Base-by-base conservation (phyloP, 352 stramenopile genomes). In the Thalassiosira livingstoniorum region DNA sequence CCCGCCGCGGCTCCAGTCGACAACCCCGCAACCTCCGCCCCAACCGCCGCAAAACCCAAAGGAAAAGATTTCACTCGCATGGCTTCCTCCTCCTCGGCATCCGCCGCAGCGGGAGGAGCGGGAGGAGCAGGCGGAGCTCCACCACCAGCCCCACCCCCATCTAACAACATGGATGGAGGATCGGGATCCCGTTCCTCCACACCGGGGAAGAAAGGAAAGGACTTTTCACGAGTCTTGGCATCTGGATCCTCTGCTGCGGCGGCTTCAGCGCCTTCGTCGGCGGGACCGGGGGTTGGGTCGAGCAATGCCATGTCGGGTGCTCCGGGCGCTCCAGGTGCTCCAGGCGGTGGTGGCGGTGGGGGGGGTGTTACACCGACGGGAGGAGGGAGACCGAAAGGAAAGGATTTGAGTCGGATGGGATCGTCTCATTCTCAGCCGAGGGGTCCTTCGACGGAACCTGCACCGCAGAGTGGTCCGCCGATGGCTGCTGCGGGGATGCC, bases 321-420 rank as follows among this genome's bases (percentile, higher is more conserved):
- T n/a, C n/a, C n/a, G n/a, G n/a, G n/a, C n/a, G n/a, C n/a, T n/a
- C n/a, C n/a, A n/a, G n/a, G n/a, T n/a, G n/a, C n/a, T n/a, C n/a
- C n/a, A n/a, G n/a, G n/a, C n/a, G n/a, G n/a, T n/a, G n/a, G n/a
- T n/a, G n/a, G n/a, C n/a, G n/a, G n/a, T n/a, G n/a, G n/a, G n/a
- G n/a, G n/a, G n/a, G n/a, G n/a, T n/a, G n/a, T n/a, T 35, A 10
- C 55, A 39, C 51, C 51, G 39, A 34, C 42, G n/a, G 55, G 21
- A n/a, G 65, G 4, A 58, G 70, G 77, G 0, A 85, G 78, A 66
- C 77, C 77, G 11, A 86, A 86, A 35, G 78, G 78, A 5, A 86
- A 86, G 37, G 79, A 86, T 72, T 89, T 92, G 54, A 76, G 67
- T 53, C 70, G 83, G 23, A 86, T 86, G 79, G 66, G 42, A 23